Evolutionary conservation across 495 filamentous ascomycete species (phyloP).

Genomic region (Pyrenula aspistea): DNA sequence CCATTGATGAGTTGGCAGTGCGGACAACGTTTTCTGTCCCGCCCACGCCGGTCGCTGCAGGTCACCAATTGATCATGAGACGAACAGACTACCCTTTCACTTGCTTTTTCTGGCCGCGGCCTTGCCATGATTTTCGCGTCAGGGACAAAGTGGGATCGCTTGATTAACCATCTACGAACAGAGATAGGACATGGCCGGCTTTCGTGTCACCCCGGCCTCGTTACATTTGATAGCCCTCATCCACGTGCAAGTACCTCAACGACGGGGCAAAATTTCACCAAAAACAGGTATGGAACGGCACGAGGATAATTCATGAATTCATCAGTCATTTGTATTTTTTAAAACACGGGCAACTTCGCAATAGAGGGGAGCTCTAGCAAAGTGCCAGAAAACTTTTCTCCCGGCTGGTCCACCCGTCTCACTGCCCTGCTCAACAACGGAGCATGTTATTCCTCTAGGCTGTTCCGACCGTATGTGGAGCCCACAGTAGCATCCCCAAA

Average conservation of each 20-base stretch:
- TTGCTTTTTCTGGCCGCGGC: not conserved
- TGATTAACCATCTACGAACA: not conserved
- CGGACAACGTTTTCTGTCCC: not conserved
- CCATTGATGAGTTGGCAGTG: not conserved
- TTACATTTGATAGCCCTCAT: not conserved
- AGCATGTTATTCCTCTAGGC: not conserved
- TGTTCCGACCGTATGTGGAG: not conserved
- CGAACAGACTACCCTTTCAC: not conserved
- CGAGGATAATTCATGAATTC: no score
- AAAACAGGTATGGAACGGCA: not conserved
- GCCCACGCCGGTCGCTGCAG: not conserved
- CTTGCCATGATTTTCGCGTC: no score
- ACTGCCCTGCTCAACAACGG: not conserved
- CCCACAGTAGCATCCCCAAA: not conserved
- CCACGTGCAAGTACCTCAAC: not conserved
- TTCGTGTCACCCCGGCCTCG: no score
- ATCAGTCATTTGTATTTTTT: no score
- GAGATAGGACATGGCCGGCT: not conserved
- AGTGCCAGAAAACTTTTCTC: not conserved
- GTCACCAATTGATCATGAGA: not conserved
- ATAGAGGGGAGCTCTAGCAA: no score
- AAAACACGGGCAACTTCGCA: no score
- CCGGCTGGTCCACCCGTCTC: not conserved
- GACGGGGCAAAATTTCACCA: not conserved
- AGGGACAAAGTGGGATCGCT: not conserved